Percentiles rank a stretch among this genome's conserved stretches.
phyloP scores from a whole-genome alignment of 177 flowering plant species.

The Vitis hybrid region DNA sequence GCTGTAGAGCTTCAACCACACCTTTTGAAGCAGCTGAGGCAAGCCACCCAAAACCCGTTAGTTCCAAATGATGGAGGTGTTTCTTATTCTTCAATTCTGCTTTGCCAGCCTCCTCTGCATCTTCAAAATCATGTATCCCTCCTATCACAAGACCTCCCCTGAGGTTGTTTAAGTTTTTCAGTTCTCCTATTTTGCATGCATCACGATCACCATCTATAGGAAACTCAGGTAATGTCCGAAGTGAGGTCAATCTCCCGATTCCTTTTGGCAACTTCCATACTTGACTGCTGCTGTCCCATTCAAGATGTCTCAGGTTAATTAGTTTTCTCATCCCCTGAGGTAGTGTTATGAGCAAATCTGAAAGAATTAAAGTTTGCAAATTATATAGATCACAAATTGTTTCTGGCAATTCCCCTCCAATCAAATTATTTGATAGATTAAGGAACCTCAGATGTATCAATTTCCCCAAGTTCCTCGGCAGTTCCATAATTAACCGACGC shows the following conservation, averaged over 20 bases:
- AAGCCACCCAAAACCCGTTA: no score
- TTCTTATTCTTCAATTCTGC: constrained; percentile 16
- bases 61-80: neutral
- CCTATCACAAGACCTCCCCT: neutral
- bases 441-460: constrained; percentile 9
- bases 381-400: constrained; percentile 2
- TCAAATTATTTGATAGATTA: neutral
- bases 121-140: no score
- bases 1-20: constrained; percentile 6
- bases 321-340: constrained; percentile 6
- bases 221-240: no score
- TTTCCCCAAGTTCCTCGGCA: neutral
- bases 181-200: constrained; percentile 1
- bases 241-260: constrained; percentile 4
- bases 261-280: constrained; percentile 20
- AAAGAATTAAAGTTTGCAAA: constrained; percentile 15
- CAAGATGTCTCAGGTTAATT: constrained; percentile 7
- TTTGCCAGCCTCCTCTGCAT: constrained; percentile 9
- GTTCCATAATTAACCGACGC: neutral
- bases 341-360: neutral
- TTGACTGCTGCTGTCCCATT: no score
- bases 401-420: neutral
- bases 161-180: constrained; percentile 4
- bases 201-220: no score
- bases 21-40: neutral